Evolutionary conservation across 805 yeast species (phyloP), one percentile per base, ranked within the genome.

Genomic region (Lachancea waltii): DNA sequence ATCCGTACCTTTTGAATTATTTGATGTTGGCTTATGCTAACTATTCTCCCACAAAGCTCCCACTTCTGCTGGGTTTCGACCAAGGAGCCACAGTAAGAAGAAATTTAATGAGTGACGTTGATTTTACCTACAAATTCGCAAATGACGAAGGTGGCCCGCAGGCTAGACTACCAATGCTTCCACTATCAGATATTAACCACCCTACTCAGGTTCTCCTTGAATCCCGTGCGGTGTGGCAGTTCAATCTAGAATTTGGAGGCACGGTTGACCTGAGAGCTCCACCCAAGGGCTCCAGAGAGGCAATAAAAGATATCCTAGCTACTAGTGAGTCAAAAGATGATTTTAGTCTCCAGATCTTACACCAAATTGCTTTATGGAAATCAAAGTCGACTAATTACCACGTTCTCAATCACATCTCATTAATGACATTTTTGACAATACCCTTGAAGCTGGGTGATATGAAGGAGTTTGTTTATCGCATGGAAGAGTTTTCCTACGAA

Each of bases 171-270:
- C 97, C 97, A 3, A 74, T 90, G 41, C 62, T 90, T 29, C 89
- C 95, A 1, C 53, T 75, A 1, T 48, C 65, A 0, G 65, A 66
- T 7, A 53, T 83, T 7, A 48, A 49, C 1, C 44, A 63, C 3
- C 44, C 55, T 10, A 53, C 65, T 16, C 70, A 77, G 44, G 60
- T 85, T 1, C 38, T 82, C 30, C 78, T 81, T 0, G 97, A 90
- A 59, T 76, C 90, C 0, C 70, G 76, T 42, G 97, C 97, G 0
- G 41, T 90, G 5, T 75, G 94, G 79, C 51, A 52, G 16, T 60
- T 57, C 38, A 51, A 54, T 44, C 30, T 58, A 9, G 58, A 53
- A 29, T 44, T 33, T 26, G 63, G 62, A 19, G 50, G 56, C 4
- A 70, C 72, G 2, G 77, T 69, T 49, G 62, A 75, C 10, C 42